Evolutionary conservation across 345 rosid species (phyloP).

Genomic region (Aquilaria yunnanensis): DNA sequence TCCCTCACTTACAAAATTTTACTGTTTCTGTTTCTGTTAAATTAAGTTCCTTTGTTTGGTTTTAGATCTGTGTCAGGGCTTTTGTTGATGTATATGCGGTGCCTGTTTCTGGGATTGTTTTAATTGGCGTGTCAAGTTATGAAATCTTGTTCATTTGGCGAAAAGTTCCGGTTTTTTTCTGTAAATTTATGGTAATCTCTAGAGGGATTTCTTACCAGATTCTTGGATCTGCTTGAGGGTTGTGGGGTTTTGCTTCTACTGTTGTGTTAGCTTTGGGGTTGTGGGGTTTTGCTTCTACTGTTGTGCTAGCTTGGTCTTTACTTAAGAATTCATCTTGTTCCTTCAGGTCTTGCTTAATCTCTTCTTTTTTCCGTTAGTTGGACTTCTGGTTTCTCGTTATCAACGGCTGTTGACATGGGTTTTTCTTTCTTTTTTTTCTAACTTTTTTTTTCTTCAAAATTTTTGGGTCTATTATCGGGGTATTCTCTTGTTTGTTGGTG

Average conservation of each 20-base stretch:
- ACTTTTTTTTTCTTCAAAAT: background rate
- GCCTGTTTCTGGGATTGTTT: background rate
- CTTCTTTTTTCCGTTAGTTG: constrained; percentile 1
- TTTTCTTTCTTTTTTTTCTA: constrained; percentile 10
- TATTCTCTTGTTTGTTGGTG: background rate
- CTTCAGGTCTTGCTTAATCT: background rate
- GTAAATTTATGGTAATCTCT: constrained; percentile 3
- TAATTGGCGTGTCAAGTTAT: too few species aligned
- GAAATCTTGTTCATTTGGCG: constrained; percentile 2
- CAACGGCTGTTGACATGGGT: constrained; percentile 5
- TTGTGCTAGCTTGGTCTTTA: background rate
- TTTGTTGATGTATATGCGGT: background rate
- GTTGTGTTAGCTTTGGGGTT: background rate
- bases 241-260: background rate
- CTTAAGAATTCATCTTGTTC: background rate
- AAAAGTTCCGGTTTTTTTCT: constrained; percentile 10
- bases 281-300: background rate
- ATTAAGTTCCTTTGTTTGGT: background rate
- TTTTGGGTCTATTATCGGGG: background rate
- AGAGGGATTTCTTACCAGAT: background rate
- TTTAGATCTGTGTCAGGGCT: constrained; percentile 28
- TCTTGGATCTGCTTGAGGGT: constrained; percentile 15
- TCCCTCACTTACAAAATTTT: background rate
- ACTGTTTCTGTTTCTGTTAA: background rate
- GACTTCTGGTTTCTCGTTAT: background rate